Evolutionary conservation across 139 green algal species (phyloP).

Genomic region (Micractinium sp.): DNA sequence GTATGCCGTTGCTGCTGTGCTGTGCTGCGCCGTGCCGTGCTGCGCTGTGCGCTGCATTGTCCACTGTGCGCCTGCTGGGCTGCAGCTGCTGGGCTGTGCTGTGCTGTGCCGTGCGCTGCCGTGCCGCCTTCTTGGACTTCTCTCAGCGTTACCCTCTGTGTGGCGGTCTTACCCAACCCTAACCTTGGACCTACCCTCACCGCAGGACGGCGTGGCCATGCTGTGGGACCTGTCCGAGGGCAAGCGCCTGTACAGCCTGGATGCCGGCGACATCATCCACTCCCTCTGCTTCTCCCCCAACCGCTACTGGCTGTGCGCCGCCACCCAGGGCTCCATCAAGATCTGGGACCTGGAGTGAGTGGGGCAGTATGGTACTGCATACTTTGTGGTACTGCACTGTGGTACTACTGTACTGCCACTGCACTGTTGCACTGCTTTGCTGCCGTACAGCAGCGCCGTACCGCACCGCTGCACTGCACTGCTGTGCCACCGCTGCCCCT

Average conservation of each 20-base stretch:
- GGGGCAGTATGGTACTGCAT: neutral
- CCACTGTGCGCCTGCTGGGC: neutral
- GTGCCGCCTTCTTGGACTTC: too few species aligned
- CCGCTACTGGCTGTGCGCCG: slow-evolving; percentile 99
- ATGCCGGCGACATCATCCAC: slow-evolving; percentile 98
- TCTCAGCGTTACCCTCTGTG: neutral
- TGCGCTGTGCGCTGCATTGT: neutral
- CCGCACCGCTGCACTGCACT: too few species aligned
- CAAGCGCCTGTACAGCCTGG: slow-evolving; percentile 99
- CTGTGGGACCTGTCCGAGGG: slow-evolving; percentile 99
- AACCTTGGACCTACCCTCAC: neutral
- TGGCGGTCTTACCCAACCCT: neutral
- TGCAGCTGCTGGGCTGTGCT: too few species aligned
- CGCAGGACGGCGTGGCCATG: slow-evolving; percentile 94
- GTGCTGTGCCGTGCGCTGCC: too few species aligned
- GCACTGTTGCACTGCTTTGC: too few species aligned
- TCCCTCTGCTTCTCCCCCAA: slow-evolving; percentile 98
- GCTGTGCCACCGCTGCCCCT: too few species aligned
- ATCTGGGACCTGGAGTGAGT: slow-evolving; percentile 47
- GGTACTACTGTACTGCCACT: neutral
- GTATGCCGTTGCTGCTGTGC: neutral
- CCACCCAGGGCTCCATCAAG: slow-evolving; percentile 88
- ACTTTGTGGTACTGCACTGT: neutral
- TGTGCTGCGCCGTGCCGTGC: neutral
- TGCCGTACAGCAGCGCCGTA: too few species aligned